Percentiles rank a stretch among this genome's conserved stretches.
phyloP scores from a whole-genome alignment of 1,284 basidiomycete genomes.

The Vanrija pseudolonga region DNA sequence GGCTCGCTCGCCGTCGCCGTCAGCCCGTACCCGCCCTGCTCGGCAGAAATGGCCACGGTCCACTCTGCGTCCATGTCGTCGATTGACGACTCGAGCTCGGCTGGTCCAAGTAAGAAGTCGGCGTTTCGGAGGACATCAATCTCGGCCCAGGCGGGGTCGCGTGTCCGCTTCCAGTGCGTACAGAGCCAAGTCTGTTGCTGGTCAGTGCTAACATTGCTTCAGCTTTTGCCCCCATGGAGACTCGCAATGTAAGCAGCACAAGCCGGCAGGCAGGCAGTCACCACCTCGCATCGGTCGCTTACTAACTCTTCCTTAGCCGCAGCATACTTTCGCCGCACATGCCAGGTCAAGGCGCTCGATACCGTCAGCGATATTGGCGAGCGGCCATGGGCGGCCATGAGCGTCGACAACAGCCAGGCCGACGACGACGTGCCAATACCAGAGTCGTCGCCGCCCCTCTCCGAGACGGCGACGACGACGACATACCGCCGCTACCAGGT shows the following conservation, averaged over 20 bases:
- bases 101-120: background rate
- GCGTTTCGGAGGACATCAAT: background rate
- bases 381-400: background rate
- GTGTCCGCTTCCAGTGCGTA: constrained; percentile 12
- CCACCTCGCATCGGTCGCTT: background rate
- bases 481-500: background rate
- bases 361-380: constrained; percentile 5
- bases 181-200: no score
- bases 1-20: no score
- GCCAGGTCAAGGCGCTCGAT: constrained; percentile 26
- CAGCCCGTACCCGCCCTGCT: no score
- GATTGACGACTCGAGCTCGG: no score
- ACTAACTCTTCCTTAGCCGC: background rate
- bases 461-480: background rate
- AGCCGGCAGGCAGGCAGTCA: no score
- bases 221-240: constrained; percentile 15
- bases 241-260: constrained; percentile 5
- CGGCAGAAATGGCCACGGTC: no score
- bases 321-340: constrained; percentile 21
- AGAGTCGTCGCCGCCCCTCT: background rate
- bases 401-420: background rate
- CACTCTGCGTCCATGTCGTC: no score
- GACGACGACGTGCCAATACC: background rate
- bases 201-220: background rate
- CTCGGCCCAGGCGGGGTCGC: background rate